Evolutionary conservation across 2,329 filamentous ascomycete species (phyloP).

Genomic region (Calonectria leucothoes): DNA sequence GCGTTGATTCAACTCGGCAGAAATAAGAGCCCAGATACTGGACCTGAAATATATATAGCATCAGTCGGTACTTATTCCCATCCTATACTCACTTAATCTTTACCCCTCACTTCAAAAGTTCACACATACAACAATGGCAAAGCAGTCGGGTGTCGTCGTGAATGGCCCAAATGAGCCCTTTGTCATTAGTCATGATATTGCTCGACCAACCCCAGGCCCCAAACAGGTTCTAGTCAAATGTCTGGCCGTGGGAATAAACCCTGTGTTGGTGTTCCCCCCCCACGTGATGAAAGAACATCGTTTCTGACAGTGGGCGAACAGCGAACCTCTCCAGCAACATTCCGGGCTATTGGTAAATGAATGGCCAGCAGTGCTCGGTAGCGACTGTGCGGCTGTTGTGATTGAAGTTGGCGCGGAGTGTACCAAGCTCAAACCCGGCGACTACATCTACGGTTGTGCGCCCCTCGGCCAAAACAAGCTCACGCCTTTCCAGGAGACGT

Average conservation of each 20-base stretch:
- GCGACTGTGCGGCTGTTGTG: conserved; percentile 50
- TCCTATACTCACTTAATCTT: too few species aligned
- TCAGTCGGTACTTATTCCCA: too few species aligned
- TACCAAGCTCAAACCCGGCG: conserved; percentile 46
- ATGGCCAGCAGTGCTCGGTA: conserved; percentile 52
- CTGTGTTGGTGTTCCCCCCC: conserved; percentile 42
- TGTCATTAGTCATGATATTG: conserved; percentile 35
- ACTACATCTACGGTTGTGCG: conserved; percentile 50
- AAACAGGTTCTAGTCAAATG: conserved; percentile 51
- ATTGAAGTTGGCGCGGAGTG: conserved; percentile 44
- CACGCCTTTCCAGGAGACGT: conserved; percentile 52
- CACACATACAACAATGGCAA: conserved; percentile 19
- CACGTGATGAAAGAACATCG: rapidly evolving
- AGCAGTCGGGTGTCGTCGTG: conserved; percentile 33
- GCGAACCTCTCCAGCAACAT: conserved; percentile 48
- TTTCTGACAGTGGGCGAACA: conserved; percentile 13
- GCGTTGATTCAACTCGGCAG: neutral
- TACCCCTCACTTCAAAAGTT: neutral
- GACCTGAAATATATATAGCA: neutral
- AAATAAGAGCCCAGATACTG: too few species aligned
- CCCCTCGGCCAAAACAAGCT: conserved; percentile 47
- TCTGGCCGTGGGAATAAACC: conserved; percentile 49
- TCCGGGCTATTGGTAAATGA: conserved; percentile 45
- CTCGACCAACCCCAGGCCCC: conserved; percentile 42
- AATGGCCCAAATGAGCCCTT: conserved; percentile 33